Percentiles rank a stretch among this genome's conserved stretches.
phyloP scores from a whole-genome alignment of 257 asterid genomes.

The Galeopsis tetrahit region DNA sequence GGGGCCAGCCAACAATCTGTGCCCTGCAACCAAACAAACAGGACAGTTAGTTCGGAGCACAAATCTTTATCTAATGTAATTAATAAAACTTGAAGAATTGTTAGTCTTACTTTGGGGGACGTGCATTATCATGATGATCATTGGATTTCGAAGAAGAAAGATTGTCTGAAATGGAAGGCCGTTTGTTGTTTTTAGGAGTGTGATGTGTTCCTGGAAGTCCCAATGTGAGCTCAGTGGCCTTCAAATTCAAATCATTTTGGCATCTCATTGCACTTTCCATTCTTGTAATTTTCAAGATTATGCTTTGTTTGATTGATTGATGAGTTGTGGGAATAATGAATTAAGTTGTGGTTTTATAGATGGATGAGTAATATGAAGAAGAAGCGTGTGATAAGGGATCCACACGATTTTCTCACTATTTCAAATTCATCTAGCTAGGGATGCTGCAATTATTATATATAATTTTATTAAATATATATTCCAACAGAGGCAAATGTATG shows the following conservation, averaged over 20 bases:
- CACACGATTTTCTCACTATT: background rate
- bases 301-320: background rate
- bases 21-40: slow-evolving; percentile 50
- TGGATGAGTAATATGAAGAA: background rate
- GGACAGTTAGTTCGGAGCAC: background rate
- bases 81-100: background rate
- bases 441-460: too few species aligned
- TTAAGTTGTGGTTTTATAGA: slow-evolving; percentile 26
- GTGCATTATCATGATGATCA: slow-evolving; percentile 43
- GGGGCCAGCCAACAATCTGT: slow-evolving; percentile 94
- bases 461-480: too few species aligned
- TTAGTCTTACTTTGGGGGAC: slow-evolving; percentile 64
- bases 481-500: too few species aligned
- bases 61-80: background rate
- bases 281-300: background rate
- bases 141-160: slow-evolving; percentile 31
- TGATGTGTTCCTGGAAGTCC: slow-evolving; percentile 78
- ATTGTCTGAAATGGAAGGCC: slow-evolving; percentile 41
- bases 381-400: slow-evolving; percentile 22
- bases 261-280: background rate
- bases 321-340: background rate
- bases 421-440: too few species aligned
- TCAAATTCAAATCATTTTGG: slow-evolving; percentile 52
- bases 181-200: slow-evolving; percentile 47
- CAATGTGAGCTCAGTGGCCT: slow-evolving; percentile 82